Evolutionary conservation across 768 basidiomycete genomes (phyloP), one percentile per base, ranked within the genome.

Genomic region (Kwoniella sp.): DNA sequence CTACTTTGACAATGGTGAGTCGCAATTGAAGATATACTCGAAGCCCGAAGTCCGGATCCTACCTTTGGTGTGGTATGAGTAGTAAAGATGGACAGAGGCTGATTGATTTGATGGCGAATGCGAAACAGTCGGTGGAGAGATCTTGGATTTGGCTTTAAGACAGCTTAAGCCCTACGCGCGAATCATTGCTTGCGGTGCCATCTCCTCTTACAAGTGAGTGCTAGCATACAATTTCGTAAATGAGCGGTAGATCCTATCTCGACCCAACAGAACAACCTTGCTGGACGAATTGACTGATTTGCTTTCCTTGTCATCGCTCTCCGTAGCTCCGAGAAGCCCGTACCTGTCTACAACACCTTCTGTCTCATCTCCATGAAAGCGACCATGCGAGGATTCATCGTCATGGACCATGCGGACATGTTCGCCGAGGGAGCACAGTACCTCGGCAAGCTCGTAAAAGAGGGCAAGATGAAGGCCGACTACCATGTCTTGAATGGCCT

Each of bases 101-200:
- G n/a, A n/a, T n/a, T 29, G 48, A 13, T 6, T 54, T 55, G 55
- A 36, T 1, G 30, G 19, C 13, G 7, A 9, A 19, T 44, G 10
- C 40, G 40, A 3, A 10, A 26, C 47, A 79, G 87, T 88, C 12
- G 87, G 86, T 77, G 89, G 89, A 2, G 89, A 91, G 29, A 90
- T 92, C 40, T 82, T 97, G 59, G 88, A 95, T 76, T 83, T 92
- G 70, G 85, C 86, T 49, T 80, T 96, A 62, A 85, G 85, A 25
- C 83, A 89, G 55, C 77, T 98, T 72, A 91, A 92, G 46, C 84
- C 86, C 77, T 82, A 86, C 47, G 93, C 92, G 4, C 83, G 93
- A 58, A 85, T 96, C 60, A 86, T 86, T 15, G 78, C 92, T 21
- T 95, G 92, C 69, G 94, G 92, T 59, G 90, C 90, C 30, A 94